A percentile compares a stretch with the other conserved stretches of the same genome.
Conservation (phyloP, 2,329 filamentous ascomycete species). For the Nothopassalora personata region DNA sequence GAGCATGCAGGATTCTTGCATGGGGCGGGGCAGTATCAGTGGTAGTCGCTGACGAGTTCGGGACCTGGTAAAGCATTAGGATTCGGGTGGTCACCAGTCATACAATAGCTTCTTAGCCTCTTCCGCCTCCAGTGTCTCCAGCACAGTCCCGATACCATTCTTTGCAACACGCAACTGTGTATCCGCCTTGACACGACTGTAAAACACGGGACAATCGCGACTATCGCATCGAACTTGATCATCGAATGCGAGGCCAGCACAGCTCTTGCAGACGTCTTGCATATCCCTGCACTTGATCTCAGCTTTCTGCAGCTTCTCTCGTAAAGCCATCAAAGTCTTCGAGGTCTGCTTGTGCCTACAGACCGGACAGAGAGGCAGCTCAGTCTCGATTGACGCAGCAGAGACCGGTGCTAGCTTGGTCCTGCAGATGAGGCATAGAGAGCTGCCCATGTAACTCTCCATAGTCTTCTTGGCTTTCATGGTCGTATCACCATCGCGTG, state of each 20-base stretch:
- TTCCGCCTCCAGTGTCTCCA: slow-evolving; percentile 38
- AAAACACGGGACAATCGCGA: slow-evolving; percentile 89
- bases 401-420: slow-evolving; percentile 48
- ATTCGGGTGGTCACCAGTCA: background rate
- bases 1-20: slow-evolving; percentile 22
- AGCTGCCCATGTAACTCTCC: slow-evolving; percentile 86
- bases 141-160: slow-evolving; percentile 37
- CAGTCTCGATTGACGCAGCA: slow-evolving; percentile 17
- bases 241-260: slow-evolving; percentile 64
- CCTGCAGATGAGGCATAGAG: slow-evolving; percentile 72
- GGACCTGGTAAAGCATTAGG: too few relatives aligned
- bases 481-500: slow-evolving; percentile 15
- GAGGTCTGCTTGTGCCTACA: slow-evolving; percentile 50
- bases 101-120: background rate
- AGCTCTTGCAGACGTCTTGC: slow-evolving; percentile 70
- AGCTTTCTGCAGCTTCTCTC: slow-evolving; percentile 55
- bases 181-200: slow-evolving; percentile 63
- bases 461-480: slow-evolving; percentile 57
- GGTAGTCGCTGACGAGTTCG: background rate
- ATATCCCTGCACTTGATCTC: slow-evolving; percentile 63
- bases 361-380: slow-evolving; percentile 50
- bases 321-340: slow-evolving; percentile 61
- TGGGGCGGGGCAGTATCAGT: slow-evolving; percentile 9
- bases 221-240: slow-evolving; percentile 85
- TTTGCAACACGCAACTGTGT: slow-evolving; percentile 41